A percentile compares a stretch with the other conserved stretches of the same genome.
phyloP scores from a whole-genome alignment of 176 grass and related monocot species.

The Oryza coarctata region DNA sequence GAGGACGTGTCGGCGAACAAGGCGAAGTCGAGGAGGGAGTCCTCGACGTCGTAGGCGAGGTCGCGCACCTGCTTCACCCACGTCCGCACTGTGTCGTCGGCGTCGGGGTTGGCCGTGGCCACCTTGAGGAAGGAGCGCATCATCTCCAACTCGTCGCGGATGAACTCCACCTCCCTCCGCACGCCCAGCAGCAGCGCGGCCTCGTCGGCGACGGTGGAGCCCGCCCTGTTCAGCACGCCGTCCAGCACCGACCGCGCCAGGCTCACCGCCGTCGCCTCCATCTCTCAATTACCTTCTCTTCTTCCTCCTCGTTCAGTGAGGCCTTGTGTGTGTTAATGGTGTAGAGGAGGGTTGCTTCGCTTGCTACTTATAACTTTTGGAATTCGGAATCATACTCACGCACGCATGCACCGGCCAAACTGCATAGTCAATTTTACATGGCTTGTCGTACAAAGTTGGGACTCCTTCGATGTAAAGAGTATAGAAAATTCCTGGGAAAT shows the following conservation, averaged over 20 bases:
- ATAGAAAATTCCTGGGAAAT: neutral
- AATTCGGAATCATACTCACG: neutral
- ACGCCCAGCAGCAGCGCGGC: conserved; percentile 22
- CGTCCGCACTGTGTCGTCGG: conserved; percentile 7
- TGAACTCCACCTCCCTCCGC: conserved; percentile 34
- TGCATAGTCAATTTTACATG: neutral
- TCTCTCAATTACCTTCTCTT: neutral
- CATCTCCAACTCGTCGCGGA: conserved; percentile 43
- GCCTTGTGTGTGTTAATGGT: neutral
- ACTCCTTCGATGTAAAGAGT: neutral
- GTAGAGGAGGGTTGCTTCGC: neutral
- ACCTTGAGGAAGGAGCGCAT: conserved; percentile 30
- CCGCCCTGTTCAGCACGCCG: conserved; percentile 29
- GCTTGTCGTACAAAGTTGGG: neutral
- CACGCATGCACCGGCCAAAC: neutral
- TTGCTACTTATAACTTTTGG: neutral
- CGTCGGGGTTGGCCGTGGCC: neutral
- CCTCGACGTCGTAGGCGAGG: conserved; percentile 43
- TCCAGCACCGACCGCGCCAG: conserved; percentile 38
- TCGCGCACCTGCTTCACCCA: conserved; percentile 49
- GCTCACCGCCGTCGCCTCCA: conserved; percentile 47
- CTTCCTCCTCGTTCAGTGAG: neutral
- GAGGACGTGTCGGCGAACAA: neutral
- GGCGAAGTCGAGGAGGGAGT: conserved; percentile 24
- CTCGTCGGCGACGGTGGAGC: conserved; percentile 34